Evolutionary conservation across 768 basidiomycete species (phyloP).

Genomic region (Glaciozyma antarctica): DNA sequence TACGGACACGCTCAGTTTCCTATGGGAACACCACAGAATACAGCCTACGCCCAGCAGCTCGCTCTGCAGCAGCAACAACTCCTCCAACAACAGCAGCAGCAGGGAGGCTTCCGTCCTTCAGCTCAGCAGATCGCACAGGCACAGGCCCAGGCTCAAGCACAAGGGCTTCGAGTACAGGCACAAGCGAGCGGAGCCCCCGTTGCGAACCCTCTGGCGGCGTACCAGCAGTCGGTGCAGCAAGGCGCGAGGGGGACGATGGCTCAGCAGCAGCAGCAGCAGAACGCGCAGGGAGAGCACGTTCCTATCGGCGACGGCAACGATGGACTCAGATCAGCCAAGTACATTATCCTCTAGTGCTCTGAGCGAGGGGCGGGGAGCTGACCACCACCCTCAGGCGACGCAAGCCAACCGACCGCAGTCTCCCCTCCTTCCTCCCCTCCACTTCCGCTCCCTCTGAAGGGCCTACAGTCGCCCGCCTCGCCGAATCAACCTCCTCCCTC

Average conservation of each 20-base stretch:
- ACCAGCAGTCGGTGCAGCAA: too few relatives aligned
- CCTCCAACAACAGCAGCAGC: neutral
- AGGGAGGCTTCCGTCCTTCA: neutral
- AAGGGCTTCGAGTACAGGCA: neutral
- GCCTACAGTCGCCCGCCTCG: constrained; percentile 8
- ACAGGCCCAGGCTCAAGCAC: neutral
- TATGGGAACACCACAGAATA: too few relatives aligned
- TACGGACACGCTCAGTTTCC: too few relatives aligned
- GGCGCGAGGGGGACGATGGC: too few relatives aligned
- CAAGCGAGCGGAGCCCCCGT: too few relatives aligned
- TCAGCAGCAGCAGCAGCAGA: too few relatives aligned
- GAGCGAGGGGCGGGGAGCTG: neutral
- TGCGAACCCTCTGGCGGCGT: too few relatives aligned
- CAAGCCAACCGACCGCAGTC: constrained; percentile 21
- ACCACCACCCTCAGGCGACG: constrained; percentile 10
- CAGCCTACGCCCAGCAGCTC: neutral
- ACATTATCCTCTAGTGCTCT: neutral
- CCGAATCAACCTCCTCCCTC: constrained; percentile 13
- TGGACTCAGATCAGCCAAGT: neutral
- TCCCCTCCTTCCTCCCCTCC: constrained; percentile 12
- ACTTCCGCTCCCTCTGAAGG: neutral
- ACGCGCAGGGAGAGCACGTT: too few relatives aligned
- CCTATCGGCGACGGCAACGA: neutral
- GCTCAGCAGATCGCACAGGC: neutral
- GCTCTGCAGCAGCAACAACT: neutral